Evolutionary conservation across 1,139 yeast genomes (phyloP), one percentile per base, ranked within the genome.

Genomic region (Magnusiomyces tetraspermus): DNA sequence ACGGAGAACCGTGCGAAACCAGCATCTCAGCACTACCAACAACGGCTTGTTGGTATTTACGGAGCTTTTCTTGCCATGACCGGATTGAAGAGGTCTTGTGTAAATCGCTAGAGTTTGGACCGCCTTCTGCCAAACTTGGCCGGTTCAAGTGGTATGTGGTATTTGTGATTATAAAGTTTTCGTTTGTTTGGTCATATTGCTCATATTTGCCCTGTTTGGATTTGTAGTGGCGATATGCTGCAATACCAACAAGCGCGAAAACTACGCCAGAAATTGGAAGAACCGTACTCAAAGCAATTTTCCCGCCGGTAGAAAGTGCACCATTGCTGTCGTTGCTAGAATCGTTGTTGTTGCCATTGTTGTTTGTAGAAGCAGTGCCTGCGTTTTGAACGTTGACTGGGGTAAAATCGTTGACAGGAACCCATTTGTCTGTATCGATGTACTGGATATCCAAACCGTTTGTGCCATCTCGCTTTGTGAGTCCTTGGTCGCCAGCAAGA

Each of bases 201-300:
- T 52, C 42, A 13, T 53, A 53, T 30, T 49, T 28, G 31, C 51
- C 50, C 31, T 46, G 46, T 48, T 42, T 51, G 36, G 23, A 13
- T 26, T 41, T 52, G 23, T 48, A 44, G 38, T 48, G 47, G 19
- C 51, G 33, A 46, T 55, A 56, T 26, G 46, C 33, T 19, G 55
- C 33, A 26, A 64, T 59, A 56, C 67, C 62, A 5, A 56, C 50
- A 1, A 53, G 50, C 1, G 52, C 51, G 17, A 58, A 59, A 11
- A 59, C 53, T 13, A 67, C 55, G 10, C 58, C 53, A 13, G 67
- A 56, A 1, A 69, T 51, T 1, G 72, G 72, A 33, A 68, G 55
- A 23, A 67, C 59, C 1, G 71, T 68, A 1, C 70, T 66, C n/a
- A 68, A 54, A 2, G 70, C 70, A 6, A 69, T 70, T 43, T 67